Base-by-base conservation (phyloP, 2,329 filamentous ascomycete genomes). In the Venturia carpophila region DNA sequence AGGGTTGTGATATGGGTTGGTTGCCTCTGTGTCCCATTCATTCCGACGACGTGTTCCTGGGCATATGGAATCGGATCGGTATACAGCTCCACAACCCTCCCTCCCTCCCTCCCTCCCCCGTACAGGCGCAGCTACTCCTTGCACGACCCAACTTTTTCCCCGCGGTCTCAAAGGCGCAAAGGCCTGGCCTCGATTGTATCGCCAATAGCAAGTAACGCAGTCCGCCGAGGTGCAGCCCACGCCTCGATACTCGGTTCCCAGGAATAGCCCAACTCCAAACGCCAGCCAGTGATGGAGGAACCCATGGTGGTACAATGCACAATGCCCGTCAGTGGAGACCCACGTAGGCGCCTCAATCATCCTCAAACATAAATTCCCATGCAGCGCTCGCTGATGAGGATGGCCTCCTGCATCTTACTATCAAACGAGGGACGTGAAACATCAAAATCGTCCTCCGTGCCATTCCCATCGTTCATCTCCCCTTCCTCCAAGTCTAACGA, bases 351-450 rank as follows among this genome's bases (percentile, higher is more conserved):
- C 30, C 10, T 37, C 27, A 37, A 10, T 0, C 15, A 19, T 17
- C 27, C 6, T 58, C 52, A 58, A 37, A n/a, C 27, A 37, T 30
- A n/a, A 15, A 34, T 9, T 5, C 5, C 30, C 9, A n/a, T 15
- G 19, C 19, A 37, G 6, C 27, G 5, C 52, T 34, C 15, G 19
- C 52, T 37, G 10, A 39, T 11, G 2, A 58, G 7, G 5, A 58
- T 58, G 19, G 15, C 52, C 21, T 37, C 52, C 37, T 58, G 52
- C 52, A 58, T 58, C 52, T 34, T 58, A 37, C 52, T 37, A 58
- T 34, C 49, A 37, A 58, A n/a, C 15, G 52, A 37, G 27, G 15
- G 37, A 1, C 17, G 47, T 52, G 24, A 52, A 52, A 52, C 21
- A 24, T 24, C 47, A 24, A n/a, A 47, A 11, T 47, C 45, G 17